phyloP scores from a whole-genome alignment of 176 grass and related monocot species.

The Oryza officinalis region DNA sequence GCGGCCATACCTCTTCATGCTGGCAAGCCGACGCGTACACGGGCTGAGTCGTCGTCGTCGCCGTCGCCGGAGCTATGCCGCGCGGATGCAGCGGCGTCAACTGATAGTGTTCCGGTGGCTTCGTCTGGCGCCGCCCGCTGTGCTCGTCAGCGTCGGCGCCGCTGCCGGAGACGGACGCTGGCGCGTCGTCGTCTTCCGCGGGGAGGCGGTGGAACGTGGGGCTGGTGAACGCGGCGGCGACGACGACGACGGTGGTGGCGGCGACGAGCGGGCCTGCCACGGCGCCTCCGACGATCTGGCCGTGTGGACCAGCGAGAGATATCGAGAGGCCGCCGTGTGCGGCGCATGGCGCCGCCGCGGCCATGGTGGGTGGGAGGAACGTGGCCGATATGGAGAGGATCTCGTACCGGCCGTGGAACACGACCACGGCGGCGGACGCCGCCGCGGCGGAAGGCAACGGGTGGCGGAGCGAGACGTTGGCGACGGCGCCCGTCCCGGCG shows the following conservation, averaged over 20 bases:
- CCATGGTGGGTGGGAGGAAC: slow-evolving; percentile 63
- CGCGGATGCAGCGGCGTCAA: background rate
- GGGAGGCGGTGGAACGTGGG: slow-evolving; percentile 56
- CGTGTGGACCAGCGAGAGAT: slow-evolving; percentile 65
- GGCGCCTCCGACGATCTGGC: slow-evolving; percentile 75
- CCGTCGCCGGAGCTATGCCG: background rate
- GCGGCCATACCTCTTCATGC: slow-evolving; percentile 11
- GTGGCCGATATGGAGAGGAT: slow-evolving; percentile 85
- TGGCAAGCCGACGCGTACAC: slow-evolving; percentile 23
- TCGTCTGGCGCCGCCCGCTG: slow-evolving; percentile 13
- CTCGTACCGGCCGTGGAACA: slow-evolving; percentile 71
- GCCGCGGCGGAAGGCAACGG: background rate
- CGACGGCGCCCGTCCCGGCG: slow-evolving; percentile 53
- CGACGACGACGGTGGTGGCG: slow-evolving; percentile 56
- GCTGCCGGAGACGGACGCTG: slow-evolving; percentile 42
- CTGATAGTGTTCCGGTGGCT: background rate
- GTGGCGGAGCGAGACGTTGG: slow-evolving; percentile 58
- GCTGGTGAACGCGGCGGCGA: slow-evolving; percentile 42
- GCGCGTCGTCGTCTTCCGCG: slow-evolving; percentile 41
- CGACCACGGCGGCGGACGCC: background rate
- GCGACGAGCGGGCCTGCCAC: slow-evolving; percentile 65
- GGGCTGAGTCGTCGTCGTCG: slow-evolving; percentile 18
- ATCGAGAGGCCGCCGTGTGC: slow-evolving; percentile 40
- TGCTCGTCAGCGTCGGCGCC: slow-evolving; percentile 37
- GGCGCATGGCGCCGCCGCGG: slow-evolving; percentile 25